Percentiles rank a stretch among this genome's conserved stretches.
Evolutionary conservation across 176 grass and related monocot species (phyloP).

Genomic region (Oryza glaberrima): DNA sequence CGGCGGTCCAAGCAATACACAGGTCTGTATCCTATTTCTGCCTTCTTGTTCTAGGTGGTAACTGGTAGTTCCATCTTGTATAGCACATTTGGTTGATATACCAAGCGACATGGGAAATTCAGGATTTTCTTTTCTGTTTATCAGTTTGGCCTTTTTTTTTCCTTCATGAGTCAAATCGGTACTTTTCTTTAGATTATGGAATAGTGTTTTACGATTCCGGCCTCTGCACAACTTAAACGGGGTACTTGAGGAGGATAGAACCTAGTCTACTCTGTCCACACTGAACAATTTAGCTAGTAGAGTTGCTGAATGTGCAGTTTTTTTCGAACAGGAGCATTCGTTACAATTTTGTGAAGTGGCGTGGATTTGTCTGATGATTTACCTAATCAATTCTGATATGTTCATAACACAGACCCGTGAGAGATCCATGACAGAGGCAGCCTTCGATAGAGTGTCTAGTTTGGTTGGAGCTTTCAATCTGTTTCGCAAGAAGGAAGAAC

Average conservation of each 20-base stretch:
- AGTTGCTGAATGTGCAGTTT: constrained; percentile 11
- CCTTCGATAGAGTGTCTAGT: constrained; percentile 62
- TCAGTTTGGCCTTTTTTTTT: not conserved
- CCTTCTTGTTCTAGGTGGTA: not conserved
- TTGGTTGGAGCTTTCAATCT: constrained; percentile 61
- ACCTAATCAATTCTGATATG: not conserved
- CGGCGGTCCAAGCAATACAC: constrained; percentile 46
- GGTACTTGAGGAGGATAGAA: constrained; percentile 11
- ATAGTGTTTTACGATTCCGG: not conserved
- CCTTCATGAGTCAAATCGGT: not conserved
- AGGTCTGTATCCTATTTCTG: constrained; percentile 36
- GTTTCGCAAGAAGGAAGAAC: constrained; percentile 52
- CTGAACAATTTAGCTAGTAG: constrained; percentile 8
- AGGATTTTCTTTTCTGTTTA: not conserved
- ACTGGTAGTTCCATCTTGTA: not conserved
- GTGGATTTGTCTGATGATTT: constrained; percentile 3
- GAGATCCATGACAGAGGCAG: constrained; percentile 51
- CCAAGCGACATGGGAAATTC: not conserved
- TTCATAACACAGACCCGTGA: constrained; percentile 45
- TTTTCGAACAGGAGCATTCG: constrained; percentile 1
- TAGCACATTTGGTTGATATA: constrained; percentile 12
- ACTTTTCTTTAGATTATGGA: not conserved
- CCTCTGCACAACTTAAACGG: not conserved
- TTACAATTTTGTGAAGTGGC: not conserved
- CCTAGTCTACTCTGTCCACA: constrained; percentile 15